Evolutionary conservation across 2,329 filamentous ascomycete genomes (phyloP).

Genomic region (Colletotrichum caudatum): DNA sequence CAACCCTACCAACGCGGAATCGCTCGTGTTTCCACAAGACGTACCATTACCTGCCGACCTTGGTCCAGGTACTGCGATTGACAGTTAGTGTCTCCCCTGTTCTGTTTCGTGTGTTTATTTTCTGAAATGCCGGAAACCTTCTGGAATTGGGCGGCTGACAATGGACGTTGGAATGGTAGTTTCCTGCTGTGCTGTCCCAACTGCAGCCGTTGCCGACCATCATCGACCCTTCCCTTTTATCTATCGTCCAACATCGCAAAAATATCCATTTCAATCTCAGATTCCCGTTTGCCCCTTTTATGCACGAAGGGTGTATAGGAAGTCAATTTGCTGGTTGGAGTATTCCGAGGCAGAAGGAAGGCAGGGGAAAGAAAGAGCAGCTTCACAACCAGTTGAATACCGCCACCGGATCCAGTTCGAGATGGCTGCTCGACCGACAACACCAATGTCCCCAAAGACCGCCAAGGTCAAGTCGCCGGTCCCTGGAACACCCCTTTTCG

Average conservation of each 20-base stretch:
- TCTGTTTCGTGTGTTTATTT: background rate
- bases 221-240: slow-evolving; percentile 11
- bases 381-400: background rate
- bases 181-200: slow-evolving; percentile 6
- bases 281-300: background rate
- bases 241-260: slow-evolving; percentile 3
- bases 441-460: slow-evolving; percentile 66
- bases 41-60: background rate
- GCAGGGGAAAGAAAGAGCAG: background rate
- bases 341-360: background rate
- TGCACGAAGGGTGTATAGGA: background rate
- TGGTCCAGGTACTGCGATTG: background rate
- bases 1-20: slow-evolving; percentile 12
- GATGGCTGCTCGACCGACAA: slow-evolving; percentile 63
- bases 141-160: slow-evolving; percentile 8
- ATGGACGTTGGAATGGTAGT: background rate
- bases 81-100: background rate
- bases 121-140: background rate
- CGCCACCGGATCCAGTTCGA: background rate
- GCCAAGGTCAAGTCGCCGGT: slow-evolving; percentile 70
- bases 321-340: background rate
- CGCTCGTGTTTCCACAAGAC: background rate
- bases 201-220: slow-evolving; percentile 17
- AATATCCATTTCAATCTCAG: background rate
- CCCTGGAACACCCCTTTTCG: slow-evolving; percentile 71